A percentile compares a stretch with the other conserved stretches of the same genome.
phyloP scores from a whole-genome alignment of 164 flowering plant species.

The Echeveria elegans region DNA sequence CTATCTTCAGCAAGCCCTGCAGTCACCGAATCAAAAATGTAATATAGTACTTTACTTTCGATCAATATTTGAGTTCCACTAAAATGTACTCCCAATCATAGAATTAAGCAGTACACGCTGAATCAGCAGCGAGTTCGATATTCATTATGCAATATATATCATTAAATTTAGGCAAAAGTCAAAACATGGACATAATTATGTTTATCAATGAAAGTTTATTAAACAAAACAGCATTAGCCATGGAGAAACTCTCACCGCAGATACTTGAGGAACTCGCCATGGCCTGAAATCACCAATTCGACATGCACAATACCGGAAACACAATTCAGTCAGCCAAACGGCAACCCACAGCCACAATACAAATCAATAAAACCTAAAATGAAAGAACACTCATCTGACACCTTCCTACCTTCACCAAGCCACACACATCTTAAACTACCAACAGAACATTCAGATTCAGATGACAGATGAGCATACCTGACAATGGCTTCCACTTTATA shows the following conservation, averaged over 20 bases:
- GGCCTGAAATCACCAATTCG: constrained; percentile 41
- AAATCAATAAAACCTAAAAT: neutral
- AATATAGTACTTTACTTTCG: neutral
- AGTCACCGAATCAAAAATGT: constrained; percentile 7
- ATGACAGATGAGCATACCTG: constrained; percentile 39
- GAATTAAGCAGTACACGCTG: neutral
- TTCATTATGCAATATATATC: too few relatives aligned
- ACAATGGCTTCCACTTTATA: constrained; percentile 90
- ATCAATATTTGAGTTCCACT: neutral
- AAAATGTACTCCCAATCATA: neutral
- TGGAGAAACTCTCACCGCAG: constrained; percentile 48
- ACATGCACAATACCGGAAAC: constrained; percentile 13
- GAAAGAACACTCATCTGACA: neutral
- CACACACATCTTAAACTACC: neutral
- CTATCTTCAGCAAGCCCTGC: constrained; percentile 79
- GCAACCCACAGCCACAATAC: neutral
- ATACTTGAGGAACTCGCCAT: constrained; percentile 73
- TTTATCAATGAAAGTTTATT: too few relatives aligned
- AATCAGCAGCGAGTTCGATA: neutral
- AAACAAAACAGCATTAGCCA: neutral
- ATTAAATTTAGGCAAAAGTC: too few relatives aligned
- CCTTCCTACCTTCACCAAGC: neutral
- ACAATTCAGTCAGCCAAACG: too few relatives aligned
- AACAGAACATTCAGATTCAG: too few relatives aligned
- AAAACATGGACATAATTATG: neutral